phyloP scores from a whole-genome alignment of 345 rosid genomes.

The Pistacia atlantica region DNA sequence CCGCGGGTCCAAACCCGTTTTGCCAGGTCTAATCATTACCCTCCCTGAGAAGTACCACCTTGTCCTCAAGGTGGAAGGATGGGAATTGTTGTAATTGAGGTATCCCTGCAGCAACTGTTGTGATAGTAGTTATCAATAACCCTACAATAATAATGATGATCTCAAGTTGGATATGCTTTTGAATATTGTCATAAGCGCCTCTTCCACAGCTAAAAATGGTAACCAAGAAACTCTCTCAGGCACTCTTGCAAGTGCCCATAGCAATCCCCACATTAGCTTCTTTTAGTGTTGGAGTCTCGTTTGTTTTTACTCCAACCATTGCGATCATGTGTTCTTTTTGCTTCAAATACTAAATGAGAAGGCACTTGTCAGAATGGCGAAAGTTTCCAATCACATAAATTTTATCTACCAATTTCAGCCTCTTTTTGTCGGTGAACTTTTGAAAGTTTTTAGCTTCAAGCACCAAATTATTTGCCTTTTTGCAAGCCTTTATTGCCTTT shows the following conservation, averaged over 20 bases:
- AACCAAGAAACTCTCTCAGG: neutral
- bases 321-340: conserved; percentile 12
- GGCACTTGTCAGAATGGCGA: neutral
- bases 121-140: neutral
- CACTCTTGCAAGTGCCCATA: conserved; percentile 4
- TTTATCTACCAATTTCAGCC: neutral
- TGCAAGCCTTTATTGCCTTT: neutral
- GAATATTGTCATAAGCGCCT: conserved; percentile 5
- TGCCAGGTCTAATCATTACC: no score
- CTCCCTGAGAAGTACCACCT: no score
- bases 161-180: conserved; percentile 7
- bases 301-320: conserved; percentile 1
- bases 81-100: neutral
- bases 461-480: neutral
- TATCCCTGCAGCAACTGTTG: neutral
- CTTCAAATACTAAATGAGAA: conserved; percentile 4
- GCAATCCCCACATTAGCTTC: conserved; percentile 16
- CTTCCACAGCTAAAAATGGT: neutral
- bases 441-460: conserved; percentile 3
- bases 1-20: no score
- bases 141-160: neutral
- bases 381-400: conserved; percentile 1
- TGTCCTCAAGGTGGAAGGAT: no score
- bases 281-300: conserved; percentile 11
- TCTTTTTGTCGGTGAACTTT: neutral